Percentiles rank a stretch among this genome's conserved stretches.
phyloP scores from a whole-genome alignment of 2,329 filamentous ascomycete genomes.

The Aspergillus niger region DNA sequence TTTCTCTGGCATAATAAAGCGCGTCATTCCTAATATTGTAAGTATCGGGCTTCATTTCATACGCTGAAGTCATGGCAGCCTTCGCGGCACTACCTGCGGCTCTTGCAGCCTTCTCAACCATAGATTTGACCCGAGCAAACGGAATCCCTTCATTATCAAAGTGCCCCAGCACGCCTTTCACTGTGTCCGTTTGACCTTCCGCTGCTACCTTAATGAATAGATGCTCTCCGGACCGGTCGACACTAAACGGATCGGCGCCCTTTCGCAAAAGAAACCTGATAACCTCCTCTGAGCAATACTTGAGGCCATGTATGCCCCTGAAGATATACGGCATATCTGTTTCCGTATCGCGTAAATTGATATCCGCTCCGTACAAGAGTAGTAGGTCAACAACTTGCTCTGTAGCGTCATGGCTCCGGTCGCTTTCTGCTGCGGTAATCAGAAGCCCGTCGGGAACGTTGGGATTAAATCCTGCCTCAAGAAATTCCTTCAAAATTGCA shows the following conservation, averaged over 20 bases:
- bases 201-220: background rate
- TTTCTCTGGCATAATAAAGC: rapidly evolving
- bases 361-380: background rate
- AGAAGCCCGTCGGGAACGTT: background rate
- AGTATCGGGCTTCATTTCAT: no score
- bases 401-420: no score
- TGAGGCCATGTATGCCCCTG: background rate
- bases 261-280: background rate
- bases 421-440: background rate
- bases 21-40: no score
- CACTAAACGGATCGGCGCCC: background rate
- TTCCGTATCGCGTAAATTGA: background rate
- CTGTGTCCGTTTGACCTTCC: rapidly evolving
- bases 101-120: background rate
- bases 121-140: background rate
- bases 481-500: background rate
- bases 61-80: no score
- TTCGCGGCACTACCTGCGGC: background rate
- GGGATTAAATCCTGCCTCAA: background rate
- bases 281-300: no score
- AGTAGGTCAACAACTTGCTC: background rate
- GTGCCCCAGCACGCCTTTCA: background rate
- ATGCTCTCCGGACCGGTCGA: background rate
- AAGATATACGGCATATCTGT: background rate
- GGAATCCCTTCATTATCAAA: background rate